Percentiles rank a stretch among this genome's conserved stretches.
Conservation (phyloP, 345 rosid genomes). For the Anastatica hierochuntica region DNA sequence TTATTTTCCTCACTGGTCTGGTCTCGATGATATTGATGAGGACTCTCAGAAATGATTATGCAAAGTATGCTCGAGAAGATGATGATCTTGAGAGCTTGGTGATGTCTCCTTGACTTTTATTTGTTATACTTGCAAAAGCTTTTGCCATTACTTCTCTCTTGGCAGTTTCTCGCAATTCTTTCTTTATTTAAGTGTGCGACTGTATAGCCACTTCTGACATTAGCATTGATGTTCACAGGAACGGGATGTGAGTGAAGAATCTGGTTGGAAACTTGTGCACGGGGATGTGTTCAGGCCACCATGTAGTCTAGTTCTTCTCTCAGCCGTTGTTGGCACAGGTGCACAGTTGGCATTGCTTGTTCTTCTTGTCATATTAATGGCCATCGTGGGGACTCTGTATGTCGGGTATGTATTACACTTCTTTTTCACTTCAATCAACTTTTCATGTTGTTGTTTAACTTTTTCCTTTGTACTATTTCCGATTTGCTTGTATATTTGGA, state of each 20-base stretch:
- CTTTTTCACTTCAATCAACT: not conserved
- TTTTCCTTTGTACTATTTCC: too few species aligned
- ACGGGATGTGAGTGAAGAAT: slow-evolving; percentile 96
- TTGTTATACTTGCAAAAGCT: not conserved
- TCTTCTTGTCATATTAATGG: slow-evolving; percentile 87
- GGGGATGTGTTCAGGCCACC: slow-evolving; percentile 95
- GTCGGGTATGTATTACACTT: slow-evolving; percentile 55
- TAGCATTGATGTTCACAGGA: slow-evolving; percentile 37
- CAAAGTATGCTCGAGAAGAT: slow-evolving; percentile 94
- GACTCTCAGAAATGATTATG: slow-evolving; percentile 89
- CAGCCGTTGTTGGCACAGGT: slow-evolving; percentile 95
- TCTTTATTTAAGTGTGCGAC: not conserved
- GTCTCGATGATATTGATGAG: slow-evolving; percentile 98
- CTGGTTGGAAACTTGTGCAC: slow-evolving; percentile 98
- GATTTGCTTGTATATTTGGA: not conserved
- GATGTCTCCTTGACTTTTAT: slow-evolving; percentile 16
- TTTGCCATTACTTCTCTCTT: not conserved
- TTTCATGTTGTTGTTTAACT: not conserved
- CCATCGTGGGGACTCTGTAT: slow-evolving; percentile 84
- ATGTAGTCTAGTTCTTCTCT: slow-evolving; percentile 55
- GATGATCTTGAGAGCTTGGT: slow-evolving; percentile 94
- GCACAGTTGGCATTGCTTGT: slow-evolving; percentile 88
- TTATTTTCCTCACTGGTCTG: slow-evolving; percentile 94
- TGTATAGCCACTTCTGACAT: slow-evolving; percentile 12
- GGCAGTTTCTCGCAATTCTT: not conserved